Base-by-base conservation (phyloP, 768 basidiomycete genomes). In the Kwoniella bestiolae region DNA sequence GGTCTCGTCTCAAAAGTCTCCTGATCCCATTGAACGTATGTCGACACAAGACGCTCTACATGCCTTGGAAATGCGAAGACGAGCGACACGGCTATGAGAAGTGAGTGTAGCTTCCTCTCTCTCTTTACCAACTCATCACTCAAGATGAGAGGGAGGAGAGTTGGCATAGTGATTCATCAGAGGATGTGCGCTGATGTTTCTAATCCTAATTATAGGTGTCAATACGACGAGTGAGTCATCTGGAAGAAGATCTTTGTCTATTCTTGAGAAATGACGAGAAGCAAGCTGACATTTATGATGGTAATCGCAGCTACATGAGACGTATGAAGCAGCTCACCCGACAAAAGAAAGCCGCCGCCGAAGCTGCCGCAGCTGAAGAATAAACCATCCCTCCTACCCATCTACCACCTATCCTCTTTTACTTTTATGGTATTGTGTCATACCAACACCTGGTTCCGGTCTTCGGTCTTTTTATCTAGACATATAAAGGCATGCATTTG, bases 51-150 rank as follows among this genome's bases (percentile, higher is more conserved):
- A 87, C 86, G 55, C 83, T 82, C 56, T 96, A 92, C 80, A 81
- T 91, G 74, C 89, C 91, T n/a, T 96, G 93, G 93, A 89, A 94
- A 70, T 95, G 93, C 80, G 90, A 92, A 79, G 88, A 93, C 70
- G 90, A 95, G 83, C 85, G 82, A 70, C 83, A 83, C 57, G 81
- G 71, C 21, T 83, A 83, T 68, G 83, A 83, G 70, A 83, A 82
- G 82, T 83, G 72, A 75, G 82, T 74, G 11, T 6, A 21, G 32
- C 28, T 25, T n/a, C 12, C 11, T 50, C n/a, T 38, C 41, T 28
- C 34, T 49, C 49, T 49, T 50, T 35, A 16, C 45, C 29, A 16
- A 32, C 31, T 26, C 47, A 59, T 56, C 29, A 52, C 23, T 29
- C 28, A 34, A 51, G 59, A 46, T 57, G 29, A 18, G 55, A 60